These are phyloP conservation scores for Blastobotrys americana DNA, from an alignment of 805 yeast genomes.

Conservation along the genomic window DNA sequence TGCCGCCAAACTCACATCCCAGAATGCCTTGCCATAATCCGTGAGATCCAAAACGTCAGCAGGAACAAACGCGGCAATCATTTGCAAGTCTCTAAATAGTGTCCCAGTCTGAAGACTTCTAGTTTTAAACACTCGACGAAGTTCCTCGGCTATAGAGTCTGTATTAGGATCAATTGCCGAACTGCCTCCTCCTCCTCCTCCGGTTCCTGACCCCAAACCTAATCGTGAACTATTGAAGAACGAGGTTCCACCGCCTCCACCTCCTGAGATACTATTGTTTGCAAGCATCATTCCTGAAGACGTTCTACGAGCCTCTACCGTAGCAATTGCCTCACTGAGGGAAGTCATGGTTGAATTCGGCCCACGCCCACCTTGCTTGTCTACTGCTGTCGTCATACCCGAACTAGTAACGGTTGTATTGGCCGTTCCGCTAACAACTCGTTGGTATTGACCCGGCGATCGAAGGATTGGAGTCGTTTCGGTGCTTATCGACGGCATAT, in stretches of 20 bases:
- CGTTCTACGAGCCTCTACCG: slow-evolving; percentile 21
- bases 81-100: slow-evolving; percentile 30
- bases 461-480: slow-evolving; percentile 10
- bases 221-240: no score
- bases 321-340: slow-evolving; percentile 20
- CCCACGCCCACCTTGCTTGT: neutral
- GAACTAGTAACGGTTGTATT: slow-evolving; percentile 7
- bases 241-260: slow-evolving; percentile 16
- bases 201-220: no score
- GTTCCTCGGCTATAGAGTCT: slow-evolving; percentile 30
- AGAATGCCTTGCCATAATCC: slow-evolving; percentile 30
- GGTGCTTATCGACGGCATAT: slow-evolving; percentile 16
- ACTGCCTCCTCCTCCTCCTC: no score
- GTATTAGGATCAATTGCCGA: slow-evolving; percentile 26
- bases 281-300: slow-evolving; percentile 12
- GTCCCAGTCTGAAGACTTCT: slow-evolving; percentile 27
- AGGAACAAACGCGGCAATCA: slow-evolving; percentile 30
- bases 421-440: slow-evolving; percentile 1
- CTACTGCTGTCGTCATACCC: no score
- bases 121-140: slow-evolving; percentile 23
- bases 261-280: slow-evolving; percentile 1
- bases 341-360: slow-evolving; percentile 18
- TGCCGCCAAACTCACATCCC: slow-evolving; percentile 33
- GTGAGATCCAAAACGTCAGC: slow-evolving; percentile 24
- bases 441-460: slow-evolving; percentile 3